Percentiles rank a stretch among this genome's conserved stretches.
Conservation (phyloP, 1,139 yeast species). For the Taphrina deformans region DNA sequence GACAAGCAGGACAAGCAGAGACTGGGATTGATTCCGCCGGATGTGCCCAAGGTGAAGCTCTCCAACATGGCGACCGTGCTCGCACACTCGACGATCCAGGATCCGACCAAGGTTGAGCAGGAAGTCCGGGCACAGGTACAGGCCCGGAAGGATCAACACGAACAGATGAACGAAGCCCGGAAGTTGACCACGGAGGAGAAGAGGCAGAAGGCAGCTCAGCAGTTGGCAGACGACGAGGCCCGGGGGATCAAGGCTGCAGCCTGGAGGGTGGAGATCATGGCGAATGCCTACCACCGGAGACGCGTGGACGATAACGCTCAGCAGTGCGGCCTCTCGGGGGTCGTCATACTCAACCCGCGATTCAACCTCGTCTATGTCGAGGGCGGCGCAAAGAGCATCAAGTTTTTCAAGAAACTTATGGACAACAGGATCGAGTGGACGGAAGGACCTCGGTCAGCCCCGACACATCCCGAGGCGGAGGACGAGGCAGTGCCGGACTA, state of each 20-base stretch:
- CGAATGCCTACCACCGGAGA: slow-evolving; percentile 66
- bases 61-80: slow-evolving; percentile 80
- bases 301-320: slow-evolving; percentile 79
- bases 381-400: slow-evolving; percentile 65
- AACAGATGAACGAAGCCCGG: slow-evolving; percentile 61
- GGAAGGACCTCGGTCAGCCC: slow-evolving; percentile 46
- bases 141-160: slow-evolving; percentile 62
- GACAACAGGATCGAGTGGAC: slow-evolving; percentile 70
- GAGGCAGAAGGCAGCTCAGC: slow-evolving; percentile 51
- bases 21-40: slow-evolving; percentile 82
- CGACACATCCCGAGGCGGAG: slow-evolving; percentile 42
- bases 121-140: slow-evolving; percentile 69
- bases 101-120: slow-evolving; percentile 84
- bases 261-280: slow-evolving; percentile 55
- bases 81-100: slow-evolving; percentile 81
- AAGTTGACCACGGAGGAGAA: slow-evolving; percentile 61
- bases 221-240: slow-evolving; percentile 52
- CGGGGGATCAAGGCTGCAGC: slow-evolving; percentile 64
- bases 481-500: slow-evolving; percentile 47
- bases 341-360: slow-evolving; percentile 51
- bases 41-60: slow-evolving; percentile 82
- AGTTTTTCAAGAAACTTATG: slow-evolving; percentile 63
- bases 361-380: slow-evolving; percentile 67
- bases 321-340: slow-evolving; percentile 66
- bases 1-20: slow-evolving; percentile 76